A percentile compares a stretch with the other conserved stretches of the same genome.
phyloP scores from a whole-genome alignment of 2,329 filamentous ascomycete genomes.

The Onygenales sp. region DNA sequence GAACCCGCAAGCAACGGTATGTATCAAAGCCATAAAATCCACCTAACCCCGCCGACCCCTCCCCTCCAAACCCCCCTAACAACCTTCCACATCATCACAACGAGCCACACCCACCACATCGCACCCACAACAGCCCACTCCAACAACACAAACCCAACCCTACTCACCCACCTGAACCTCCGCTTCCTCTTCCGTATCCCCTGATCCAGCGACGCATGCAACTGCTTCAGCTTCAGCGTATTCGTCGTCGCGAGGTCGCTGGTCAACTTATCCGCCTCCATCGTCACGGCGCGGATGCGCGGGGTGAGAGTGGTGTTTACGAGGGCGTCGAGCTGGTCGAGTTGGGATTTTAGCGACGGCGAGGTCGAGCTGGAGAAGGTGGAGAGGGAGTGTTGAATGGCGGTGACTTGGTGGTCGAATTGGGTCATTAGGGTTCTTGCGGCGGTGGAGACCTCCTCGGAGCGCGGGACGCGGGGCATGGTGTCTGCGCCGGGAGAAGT shows the following conservation, averaged over 20 bases:
- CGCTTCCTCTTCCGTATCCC: slow-evolving; percentile 64
- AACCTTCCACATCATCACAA: slow-evolving; percentile 67
- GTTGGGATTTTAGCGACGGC: slow-evolving; percentile 34
- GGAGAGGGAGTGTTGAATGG: slow-evolving; percentile 36
- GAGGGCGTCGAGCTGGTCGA: slow-evolving; percentile 35
- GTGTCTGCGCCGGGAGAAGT: slow-evolving; percentile 11
- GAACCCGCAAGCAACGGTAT: neutral
- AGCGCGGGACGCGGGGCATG: slow-evolving; percentile 34
- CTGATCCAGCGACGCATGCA: slow-evolving; percentile 63
- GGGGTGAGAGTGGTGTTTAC: slow-evolving; percentile 43
- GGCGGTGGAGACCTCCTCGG: slow-evolving; percentile 46
- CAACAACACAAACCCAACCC: slow-evolving; percentile 68
- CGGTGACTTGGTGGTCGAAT: slow-evolving; percentile 36
- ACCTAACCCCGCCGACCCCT: slow-evolving; percentile 53
- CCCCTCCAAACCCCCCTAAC: slow-evolving; percentile 55
- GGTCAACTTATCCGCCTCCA: slow-evolving; percentile 70
- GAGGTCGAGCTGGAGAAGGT: slow-evolving; percentile 38
- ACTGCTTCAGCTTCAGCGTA: slow-evolving; percentile 68
- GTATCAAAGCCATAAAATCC: slow-evolving; percentile 68
- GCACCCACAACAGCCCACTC: slow-evolving; percentile 83
- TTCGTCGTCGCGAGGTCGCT: slow-evolving; percentile 67
- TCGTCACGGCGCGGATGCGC: slow-evolving; percentile 57
- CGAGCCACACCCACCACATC: slow-evolving; percentile 91
- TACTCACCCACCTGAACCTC: slow-evolving; percentile 64
- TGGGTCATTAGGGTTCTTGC: slow-evolving; percentile 41